Conservation (phyloP, 352 stramenopile species). For the Phytophthora sp. region DNA sequence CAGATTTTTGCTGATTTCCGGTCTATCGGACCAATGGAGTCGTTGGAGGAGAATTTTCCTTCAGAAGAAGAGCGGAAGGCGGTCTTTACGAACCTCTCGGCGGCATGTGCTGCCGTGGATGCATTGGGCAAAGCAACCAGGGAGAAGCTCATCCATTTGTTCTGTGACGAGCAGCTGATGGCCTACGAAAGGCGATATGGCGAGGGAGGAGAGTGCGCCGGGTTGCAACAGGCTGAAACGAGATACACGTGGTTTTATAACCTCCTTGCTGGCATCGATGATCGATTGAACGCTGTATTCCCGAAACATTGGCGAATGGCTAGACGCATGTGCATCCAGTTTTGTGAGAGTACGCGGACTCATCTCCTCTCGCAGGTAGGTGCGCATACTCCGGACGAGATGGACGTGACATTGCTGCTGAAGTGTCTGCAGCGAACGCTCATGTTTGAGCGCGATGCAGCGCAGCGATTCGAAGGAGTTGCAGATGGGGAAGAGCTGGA, state of each 20-base stretch:
- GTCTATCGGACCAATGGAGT: slow-evolving; percentile 77
- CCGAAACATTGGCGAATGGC: slow-evolving; percentile 96
- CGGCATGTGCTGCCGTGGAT: slow-evolving; percentile 71
- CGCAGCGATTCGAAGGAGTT: slow-evolving; percentile 70
- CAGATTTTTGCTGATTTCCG: slow-evolving; percentile 93
- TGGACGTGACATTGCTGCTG: slow-evolving; percentile 75
- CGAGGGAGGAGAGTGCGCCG: slow-evolving; percentile 54
- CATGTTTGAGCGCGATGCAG: slow-evolving; percentile 82
- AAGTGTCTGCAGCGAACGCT: slow-evolving; percentile 77
- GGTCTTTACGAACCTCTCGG: slow-evolving; percentile 73
- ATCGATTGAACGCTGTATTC: slow-evolving; percentile 94
- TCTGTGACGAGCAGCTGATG: slow-evolving; percentile 71
- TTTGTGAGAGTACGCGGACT: slow-evolving; percentile 88
- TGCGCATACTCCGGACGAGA: slow-evolving; percentile 68
- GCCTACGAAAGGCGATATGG: slow-evolving; percentile 74
- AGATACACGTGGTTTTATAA: slow-evolving; percentile 87
- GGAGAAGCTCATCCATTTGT: slow-evolving; percentile 74
- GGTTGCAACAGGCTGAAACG: slow-evolving; percentile 68
- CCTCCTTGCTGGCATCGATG: slow-evolving; percentile 64
- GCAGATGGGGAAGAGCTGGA: slow-evolving; percentile 50
- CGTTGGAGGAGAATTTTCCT: slow-evolving; percentile 75
- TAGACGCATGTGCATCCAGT: slow-evolving; percentile 92
- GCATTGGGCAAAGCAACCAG: slow-evolving; percentile 71
- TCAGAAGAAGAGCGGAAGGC: slow-evolving; percentile 67
- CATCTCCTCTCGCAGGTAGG: slow-evolving; percentile 77